Evolutionary conservation across 768 basidiomycete species (phyloP).

Genomic region (Clitopilus hobsonii): DNA sequence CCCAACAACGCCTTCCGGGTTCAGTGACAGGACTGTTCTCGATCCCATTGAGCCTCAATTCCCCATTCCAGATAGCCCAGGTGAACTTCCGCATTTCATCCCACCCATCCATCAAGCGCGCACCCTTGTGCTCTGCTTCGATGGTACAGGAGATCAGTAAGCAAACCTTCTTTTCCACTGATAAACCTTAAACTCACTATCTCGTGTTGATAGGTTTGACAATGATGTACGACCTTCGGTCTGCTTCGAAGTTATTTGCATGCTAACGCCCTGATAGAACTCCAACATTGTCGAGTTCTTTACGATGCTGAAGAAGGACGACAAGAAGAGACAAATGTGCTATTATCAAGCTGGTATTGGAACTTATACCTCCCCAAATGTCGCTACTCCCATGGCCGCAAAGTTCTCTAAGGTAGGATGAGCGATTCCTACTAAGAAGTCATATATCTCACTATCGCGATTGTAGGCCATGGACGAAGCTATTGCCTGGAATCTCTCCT

Average conservation of each 20-base stretch:
- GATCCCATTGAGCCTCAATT: background rate
- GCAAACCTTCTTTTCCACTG: background rate
- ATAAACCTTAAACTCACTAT: background rate
- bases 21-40: constrained; percentile 14
- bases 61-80: background rate
- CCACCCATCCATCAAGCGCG: constrained; percentile 37
- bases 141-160: constrained; percentile 42
- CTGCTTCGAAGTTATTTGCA: background rate
- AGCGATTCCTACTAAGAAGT: background rate
- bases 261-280: constrained; percentile 38
- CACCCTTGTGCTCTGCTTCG: constrained; percentile 69
- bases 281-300: constrained; percentile 71
- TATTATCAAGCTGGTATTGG: constrained; percentile 82
- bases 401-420: constrained; percentile 38
- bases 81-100: constrained; percentile 28
- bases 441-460: background rate
- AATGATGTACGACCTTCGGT: constrained; percentile 42
- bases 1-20: constrained; percentile 12
- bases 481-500: constrained; percentile 56
- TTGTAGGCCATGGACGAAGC: constrained; percentile 45
- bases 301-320: constrained; percentile 66
- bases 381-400: constrained; percentile 53
- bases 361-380: constrained; percentile 61
- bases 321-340: constrained; percentile 55
- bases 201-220: constrained; percentile 62